These are phyloP conservation scores for Recurvomyces mirabilis DNA, from an alignment of 495 filamentous ascomycete genomes.

Conservation along the genomic window DNA sequence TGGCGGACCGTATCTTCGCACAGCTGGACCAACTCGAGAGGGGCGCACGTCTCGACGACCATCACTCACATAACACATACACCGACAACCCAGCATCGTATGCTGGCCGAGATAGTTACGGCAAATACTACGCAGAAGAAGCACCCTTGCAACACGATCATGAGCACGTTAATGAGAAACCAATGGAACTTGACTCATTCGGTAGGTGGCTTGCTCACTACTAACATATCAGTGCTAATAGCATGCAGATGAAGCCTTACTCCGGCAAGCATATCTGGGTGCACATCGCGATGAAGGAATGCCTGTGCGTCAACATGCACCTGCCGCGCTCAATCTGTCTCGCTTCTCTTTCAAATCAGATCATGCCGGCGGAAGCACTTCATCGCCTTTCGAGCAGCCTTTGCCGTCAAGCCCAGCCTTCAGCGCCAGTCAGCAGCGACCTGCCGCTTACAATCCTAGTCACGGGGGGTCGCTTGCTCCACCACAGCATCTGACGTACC, in stretches of 20 bases:
- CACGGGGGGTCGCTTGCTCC: too few species aligned
- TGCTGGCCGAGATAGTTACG: constrained; percentile 1
- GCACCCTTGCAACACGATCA: neutral
- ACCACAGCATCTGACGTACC: too few species aligned
- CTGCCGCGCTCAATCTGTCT: constrained; percentile 5
- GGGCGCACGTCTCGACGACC: constrained; percentile 1
- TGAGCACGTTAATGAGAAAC: constrained; percentile 18
- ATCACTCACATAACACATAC: neutral
- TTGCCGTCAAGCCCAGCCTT: constrained; percentile 29
- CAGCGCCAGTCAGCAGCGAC: constrained; percentile 25
- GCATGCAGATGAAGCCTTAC: too few species aligned
- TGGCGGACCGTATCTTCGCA: constrained; percentile 17
- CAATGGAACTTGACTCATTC: constrained; percentile 37
- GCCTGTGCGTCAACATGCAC: constrained; percentile 7
- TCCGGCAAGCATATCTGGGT: too few species aligned
- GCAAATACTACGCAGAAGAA: neutral
- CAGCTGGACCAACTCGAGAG: constrained; percentile 17
- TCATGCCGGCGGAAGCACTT: constrained; percentile 2
- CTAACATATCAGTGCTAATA: too few species aligned
- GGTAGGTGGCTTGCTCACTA: constrained; percentile 29
- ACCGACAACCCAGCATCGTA: constrained; percentile 6
- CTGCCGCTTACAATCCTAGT: neutral
- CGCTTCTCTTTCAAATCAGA: constrained; percentile 3
- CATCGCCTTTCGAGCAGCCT: constrained; percentile 6
- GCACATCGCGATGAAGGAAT: too few species aligned